A percentile compares a stretch with the other conserved stretches of the same genome.
These are phyloP conservation scores for Penicillium carneum DNA, from an alignment of 2,329 filamentous ascomycete species.

Conservation along the genomic window DNA sequence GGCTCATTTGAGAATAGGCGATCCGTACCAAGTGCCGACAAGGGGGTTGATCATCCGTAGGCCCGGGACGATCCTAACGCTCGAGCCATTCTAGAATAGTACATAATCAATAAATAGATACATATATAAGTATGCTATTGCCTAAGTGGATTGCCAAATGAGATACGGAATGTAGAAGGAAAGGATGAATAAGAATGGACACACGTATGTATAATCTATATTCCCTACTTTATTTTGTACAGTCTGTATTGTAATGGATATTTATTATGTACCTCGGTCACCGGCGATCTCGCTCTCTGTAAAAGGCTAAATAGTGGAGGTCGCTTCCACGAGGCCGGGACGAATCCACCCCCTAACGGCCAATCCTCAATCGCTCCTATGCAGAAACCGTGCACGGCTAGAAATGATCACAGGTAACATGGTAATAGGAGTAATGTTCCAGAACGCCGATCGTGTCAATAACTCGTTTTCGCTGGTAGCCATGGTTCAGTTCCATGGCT, in stretches of 20 bases:
- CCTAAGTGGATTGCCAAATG: neutral
- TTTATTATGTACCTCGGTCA: constrained; percentile 1
- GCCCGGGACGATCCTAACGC: constrained; percentile 20
- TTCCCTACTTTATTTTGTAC: neutral
- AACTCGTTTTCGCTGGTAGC: constrained; percentile 13
- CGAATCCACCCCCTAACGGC: constrained; percentile 25
- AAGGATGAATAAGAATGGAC: neutral
- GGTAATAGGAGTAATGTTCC: constrained; percentile 26
- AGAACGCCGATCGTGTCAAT: constrained; percentile 35
- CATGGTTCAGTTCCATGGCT: constrained; percentile 9
- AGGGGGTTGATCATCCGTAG: constrained; percentile 19
- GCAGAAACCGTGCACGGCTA: constrained; percentile 35
- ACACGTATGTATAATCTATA: neutral
- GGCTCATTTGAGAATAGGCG: constrained; percentile 14
- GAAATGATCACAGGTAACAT: neutral
- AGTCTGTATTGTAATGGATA: neutral
- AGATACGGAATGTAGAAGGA: neutral
- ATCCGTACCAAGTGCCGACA: constrained; percentile 22
- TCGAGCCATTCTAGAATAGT: constrained; percentile 15
- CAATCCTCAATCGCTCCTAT: constrained; percentile 29
- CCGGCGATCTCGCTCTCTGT: constrained; percentile 28
- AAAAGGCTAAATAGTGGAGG: constrained; percentile 32
- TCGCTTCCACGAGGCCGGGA: constrained; percentile 40
- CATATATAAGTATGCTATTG: no score
- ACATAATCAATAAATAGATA: neutral